Evolutionary conservation across 2,329 filamentous ascomycete species (phyloP).

Genomic region (Cytospora mali): DNA sequence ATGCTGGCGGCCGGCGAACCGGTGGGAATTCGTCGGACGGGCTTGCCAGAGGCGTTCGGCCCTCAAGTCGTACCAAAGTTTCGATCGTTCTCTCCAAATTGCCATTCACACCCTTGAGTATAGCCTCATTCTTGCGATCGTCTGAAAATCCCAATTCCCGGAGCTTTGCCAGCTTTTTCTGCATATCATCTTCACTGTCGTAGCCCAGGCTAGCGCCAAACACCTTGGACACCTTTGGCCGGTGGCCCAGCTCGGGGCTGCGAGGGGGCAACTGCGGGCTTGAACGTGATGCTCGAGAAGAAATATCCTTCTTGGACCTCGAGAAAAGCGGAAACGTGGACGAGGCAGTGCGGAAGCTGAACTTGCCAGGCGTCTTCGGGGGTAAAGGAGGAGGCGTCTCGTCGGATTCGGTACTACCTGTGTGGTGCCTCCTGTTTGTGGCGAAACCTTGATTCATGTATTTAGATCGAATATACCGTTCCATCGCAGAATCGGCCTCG

Average conservation of each 20-base stretch:
- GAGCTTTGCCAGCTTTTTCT: conserved; percentile 75
- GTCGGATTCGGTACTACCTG: conserved; percentile 54
- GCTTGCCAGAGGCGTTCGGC: conserved; percentile 40
- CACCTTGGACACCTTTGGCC: conserved; percentile 63
- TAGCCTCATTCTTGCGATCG: conserved; percentile 75
- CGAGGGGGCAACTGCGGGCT: conserved; percentile 26
- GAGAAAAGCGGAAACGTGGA: conserved; percentile 69
- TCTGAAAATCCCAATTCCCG: conserved; percentile 93
- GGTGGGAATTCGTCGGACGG: conserved; percentile 25
- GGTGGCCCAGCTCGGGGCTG: conserved; percentile 38
- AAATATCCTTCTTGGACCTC: conserved; percentile 59
- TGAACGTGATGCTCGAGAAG: conserved; percentile 31
- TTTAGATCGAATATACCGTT: conserved; percentile 92
- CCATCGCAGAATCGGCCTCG: conserved; percentile 92
- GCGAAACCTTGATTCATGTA: conserved; percentile 67
- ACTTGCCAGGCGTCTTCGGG: conserved; percentile 65
- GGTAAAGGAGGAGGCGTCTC: conserved; percentile 65
- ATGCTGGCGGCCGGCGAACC: conserved; percentile 46
- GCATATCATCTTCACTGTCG: conserved; percentile 59
- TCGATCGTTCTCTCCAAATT: conserved; percentile 87
- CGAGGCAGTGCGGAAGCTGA: conserved; percentile 61
- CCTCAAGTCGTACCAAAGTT: conserved; percentile 77
- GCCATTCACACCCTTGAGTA: conserved; percentile 81
- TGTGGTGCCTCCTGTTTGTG: conserved; percentile 43
- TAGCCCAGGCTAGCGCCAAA: conserved; percentile 70